Conservation (phyloP, 192 early-diverging fungal species). For the Phycomyces nitens region DNA sequence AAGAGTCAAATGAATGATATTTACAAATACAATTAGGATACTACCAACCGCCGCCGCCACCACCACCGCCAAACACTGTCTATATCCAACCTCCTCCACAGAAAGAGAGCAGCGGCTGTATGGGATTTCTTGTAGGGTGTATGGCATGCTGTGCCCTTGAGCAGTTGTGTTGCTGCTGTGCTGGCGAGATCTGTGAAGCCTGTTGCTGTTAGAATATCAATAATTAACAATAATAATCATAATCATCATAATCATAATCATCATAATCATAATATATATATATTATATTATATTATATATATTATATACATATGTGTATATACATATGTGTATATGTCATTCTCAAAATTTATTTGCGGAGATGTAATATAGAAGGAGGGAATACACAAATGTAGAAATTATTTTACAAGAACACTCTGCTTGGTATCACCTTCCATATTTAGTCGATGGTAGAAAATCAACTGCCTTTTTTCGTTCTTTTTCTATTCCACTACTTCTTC, state of each 20-base stretch:
- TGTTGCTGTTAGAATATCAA: neutral
- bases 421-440: neutral
- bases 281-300: no score
- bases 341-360: no score
- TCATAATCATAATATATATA: no score
- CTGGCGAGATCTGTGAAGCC: neutral
- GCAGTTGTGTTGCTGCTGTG: neutral
- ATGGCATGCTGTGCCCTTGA: neutral
- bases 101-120: neutral
- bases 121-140: neutral
- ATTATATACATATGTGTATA: no score
- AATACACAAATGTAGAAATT: neutral
- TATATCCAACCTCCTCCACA: neutral
- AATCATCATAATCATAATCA: no score
- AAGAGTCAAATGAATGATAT: no score
- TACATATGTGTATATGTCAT: no score
- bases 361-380: no score
- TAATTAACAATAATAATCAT: no score
- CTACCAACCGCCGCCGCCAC: neutral
- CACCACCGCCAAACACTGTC: neutral
- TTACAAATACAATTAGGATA: neutral
- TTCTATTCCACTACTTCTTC: constrained; percentile 1
- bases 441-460: neutral
- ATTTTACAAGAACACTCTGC: neutral
- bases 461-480: neutral